These are phyloP conservation scores for Thraustotheca clavata DNA, from an alignment of 352 stramenopile genomes.

Conservation along the genomic window DNA sequence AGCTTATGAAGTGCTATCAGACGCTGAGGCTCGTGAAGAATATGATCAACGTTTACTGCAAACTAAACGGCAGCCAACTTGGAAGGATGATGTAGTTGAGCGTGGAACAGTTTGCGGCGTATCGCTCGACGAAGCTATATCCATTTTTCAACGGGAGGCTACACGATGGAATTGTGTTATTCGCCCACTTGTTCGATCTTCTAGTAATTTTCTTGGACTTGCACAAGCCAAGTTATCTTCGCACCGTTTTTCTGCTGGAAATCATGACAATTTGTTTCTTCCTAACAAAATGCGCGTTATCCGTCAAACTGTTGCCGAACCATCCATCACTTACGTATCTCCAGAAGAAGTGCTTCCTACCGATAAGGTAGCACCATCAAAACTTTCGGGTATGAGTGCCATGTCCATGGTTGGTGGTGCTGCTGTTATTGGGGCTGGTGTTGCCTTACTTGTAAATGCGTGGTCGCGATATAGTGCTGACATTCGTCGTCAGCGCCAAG, in stretches of 20 bases:
- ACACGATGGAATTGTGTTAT: conserved; percentile 25
- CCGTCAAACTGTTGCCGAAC: conserved; percentile 49
- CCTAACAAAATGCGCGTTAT: conserved; percentile 59
- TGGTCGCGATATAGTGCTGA: conserved; percentile 77
- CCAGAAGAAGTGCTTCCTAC: conserved; percentile 62
- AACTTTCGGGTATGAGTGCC: conserved; percentile 21
- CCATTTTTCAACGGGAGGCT: conserved; percentile 67
- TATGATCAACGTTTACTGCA: conserved; percentile 59
- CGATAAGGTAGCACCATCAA: conserved; percentile 26
- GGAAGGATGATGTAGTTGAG: conserved; percentile 68
- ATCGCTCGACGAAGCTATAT: conserved; percentile 77
- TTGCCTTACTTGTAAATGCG: conserved; percentile 65
- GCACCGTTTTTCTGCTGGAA: conserved; percentile 46
- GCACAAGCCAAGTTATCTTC: conserved; percentile 26
- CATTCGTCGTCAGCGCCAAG: conserved; percentile 47
- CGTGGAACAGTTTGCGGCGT: conserved; percentile 73
- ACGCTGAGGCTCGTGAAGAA: conserved; percentile 40
- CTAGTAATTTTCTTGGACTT: conserved; percentile 42
- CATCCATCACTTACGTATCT: conserved; percentile 69
- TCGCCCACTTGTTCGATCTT: conserved; percentile 41
- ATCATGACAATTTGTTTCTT: conserved; percentile 78
- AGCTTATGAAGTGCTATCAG: conserved; percentile 73
- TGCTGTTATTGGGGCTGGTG: conserved; percentile 63
- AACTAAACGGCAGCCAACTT: conserved; percentile 24
- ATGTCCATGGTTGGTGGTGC: conserved; percentile 45